Base-by-base conservation (phyloP, 1,139 yeast genomes). In the Meyerozyma sp. region DNA sequence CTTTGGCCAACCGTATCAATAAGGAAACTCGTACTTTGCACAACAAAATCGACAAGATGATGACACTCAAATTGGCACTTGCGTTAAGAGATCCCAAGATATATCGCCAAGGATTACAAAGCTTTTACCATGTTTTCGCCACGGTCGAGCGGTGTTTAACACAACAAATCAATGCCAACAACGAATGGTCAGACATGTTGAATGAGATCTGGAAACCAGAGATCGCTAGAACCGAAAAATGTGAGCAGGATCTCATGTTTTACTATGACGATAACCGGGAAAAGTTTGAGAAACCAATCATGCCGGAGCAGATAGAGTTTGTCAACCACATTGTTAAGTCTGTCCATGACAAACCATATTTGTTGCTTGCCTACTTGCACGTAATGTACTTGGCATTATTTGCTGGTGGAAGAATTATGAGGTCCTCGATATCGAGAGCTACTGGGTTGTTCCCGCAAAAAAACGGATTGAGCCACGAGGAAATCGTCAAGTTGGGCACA, bases 361-460 rank as follows among this genome's bases (percentile, higher is more conserved):
- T 85, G 32, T 64, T 87, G 34, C 69, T 88, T 45, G 95, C 95
- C n/a, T 87, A 87, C 62, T 78, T 88, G 68, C 95, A 87, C 58
- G 94, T 86, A 39, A 76, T 87, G 81, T 88, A 88, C 62, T 68
- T 87, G 57, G 95, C 94, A 1, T 73, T 88, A 41, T 88, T 88
- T 66, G 95, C 95, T 5, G 96, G 96, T 41, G 95, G 95, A 26
- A 72, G 83, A 50, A 73, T 87, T 42, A 76, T 87, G 80, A 70
- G 84, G 47, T 81, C 90, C 1, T 76, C 81, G 18, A 63, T 87
- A 32, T 72, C 84, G 41, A 79, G 75, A 55, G 82, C 90, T 28
- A 68, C 84, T 4, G 89, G 91, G 1, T 65, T 87, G 47, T 85
- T 85, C 70, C 95, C 95, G 5, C 81, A 81, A 51, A 78, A 82